Evolutionary conservation across 768 basidiomycete genomes (phyloP), one percentile per base, ranked within the genome.

Genomic region (Leccinum longicurvipes): DNA sequence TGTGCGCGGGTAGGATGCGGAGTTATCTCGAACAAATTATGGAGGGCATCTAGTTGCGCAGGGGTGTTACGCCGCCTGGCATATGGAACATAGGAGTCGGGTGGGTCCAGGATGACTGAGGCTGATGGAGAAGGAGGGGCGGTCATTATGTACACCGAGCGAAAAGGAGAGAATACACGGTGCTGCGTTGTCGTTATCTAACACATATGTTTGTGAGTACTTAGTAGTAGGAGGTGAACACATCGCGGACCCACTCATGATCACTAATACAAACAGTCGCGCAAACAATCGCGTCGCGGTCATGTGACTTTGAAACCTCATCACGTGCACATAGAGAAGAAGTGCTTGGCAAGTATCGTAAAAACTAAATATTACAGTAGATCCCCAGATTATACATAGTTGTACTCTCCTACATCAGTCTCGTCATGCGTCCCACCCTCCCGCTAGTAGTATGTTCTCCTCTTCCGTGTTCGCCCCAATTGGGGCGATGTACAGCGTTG

Each of bases 401-500:
- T 58, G 24, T 48, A 42, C 42, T 15, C n/a, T 36, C 12, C 15
- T 19, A 29, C 3, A 15, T 45, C 52, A 14, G 50, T n/a, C 24
- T 44, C 46, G 19, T 59, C 46, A 65, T 44, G 7, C n/a, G 0
- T 57, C 27, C 61, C 62, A 63, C 17, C 55, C 59, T 14, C 60
- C 61, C 23, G 54, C 54, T 55, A 75, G 42, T 34, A 80, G 25
- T 42, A 50, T 66, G 44, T 69, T 69, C 62, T 83, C 82, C 59
- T 83, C 82, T 3, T 69, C 66, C n/a, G 81, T 76, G 50, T 72
- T 78, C 10, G 73, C 64, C 5, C 79, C 78, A 4, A 65, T 56
- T 25, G 73, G 59, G 9, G 64, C 64, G 27, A 69, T 56, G 21
- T 62, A 68, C n/a, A 79, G 60, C 2, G 47, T 34, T 7, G 47